Percentiles rank a stretch among this genome's conserved stretches.
phyloP scores from a whole-genome alignment of 2,329 filamentous ascomycete species.

The Xylaria hypoxylon region DNA sequence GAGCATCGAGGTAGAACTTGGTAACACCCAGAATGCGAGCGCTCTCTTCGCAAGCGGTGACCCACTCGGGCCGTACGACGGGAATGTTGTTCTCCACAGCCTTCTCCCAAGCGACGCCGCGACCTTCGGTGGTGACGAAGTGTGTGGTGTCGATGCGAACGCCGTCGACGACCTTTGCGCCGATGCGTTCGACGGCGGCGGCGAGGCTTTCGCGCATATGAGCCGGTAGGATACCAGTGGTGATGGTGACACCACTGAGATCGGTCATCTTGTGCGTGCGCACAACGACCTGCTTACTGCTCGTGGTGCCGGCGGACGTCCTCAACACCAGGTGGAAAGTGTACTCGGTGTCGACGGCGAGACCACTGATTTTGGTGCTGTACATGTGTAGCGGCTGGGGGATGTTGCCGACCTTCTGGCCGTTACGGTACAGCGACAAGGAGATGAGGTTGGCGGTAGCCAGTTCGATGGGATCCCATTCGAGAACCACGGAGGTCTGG shows the following conservation, averaged over 20 bases:
- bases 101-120: conserved; percentile 93
- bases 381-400: conserved; percentile 87
- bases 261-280: conserved; percentile 99
- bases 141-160: conserved; percentile 98
- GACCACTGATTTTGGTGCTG: conserved; percentile 95
- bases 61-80: conserved; percentile 95
- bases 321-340: conserved; percentile 91
- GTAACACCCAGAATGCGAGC: conserved; percentile 93
- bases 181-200: conserved; percentile 85
- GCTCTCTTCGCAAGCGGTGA: conserved; percentile 94
- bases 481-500: conserved; percentile 96
- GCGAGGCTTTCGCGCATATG: conserved; percentile 78
- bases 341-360: conserved; percentile 97
- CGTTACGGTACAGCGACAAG: conserved; percentile 92
- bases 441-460: conserved; percentile 92
- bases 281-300: conserved; percentile 84
- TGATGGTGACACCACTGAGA: conserved; percentile 93
- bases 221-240: conserved; percentile 84
- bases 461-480: conserved; percentile 95
- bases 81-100: conserved; percentile 98
- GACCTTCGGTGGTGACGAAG: conserved; percentile 95
- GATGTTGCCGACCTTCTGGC: conserved; percentile 95
- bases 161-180: conserved; percentile 88
- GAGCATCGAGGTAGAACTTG: conserved; percentile 93
- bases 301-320: conserved; percentile 88